These are phyloP conservation scores for Odontarrhena argentea DNA, from an alignment of 345 rosid species.

Conservation along the genomic window DNA sequence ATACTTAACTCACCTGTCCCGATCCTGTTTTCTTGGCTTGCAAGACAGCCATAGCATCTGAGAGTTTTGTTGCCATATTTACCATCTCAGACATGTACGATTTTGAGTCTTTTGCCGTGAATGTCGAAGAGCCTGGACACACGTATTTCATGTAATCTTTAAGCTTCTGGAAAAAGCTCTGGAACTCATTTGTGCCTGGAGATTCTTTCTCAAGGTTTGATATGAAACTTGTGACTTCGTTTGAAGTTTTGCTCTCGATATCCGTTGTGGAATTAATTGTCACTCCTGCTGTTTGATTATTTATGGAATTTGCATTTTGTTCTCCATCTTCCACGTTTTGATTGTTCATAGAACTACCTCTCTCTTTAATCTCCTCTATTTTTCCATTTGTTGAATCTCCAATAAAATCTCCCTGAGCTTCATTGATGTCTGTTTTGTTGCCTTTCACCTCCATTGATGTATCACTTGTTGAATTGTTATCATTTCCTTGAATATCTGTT, in stretches of 20 bases:
- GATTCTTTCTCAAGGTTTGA: conserved; percentile 37
- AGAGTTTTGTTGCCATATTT: conserved; percentile 33
- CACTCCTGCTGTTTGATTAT: conserved; percentile 8
- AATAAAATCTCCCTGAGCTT: conserved; percentile 1
- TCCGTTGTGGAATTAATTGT: neutral
- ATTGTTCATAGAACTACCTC: neutral
- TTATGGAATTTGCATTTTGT: neutral
- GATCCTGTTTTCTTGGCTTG: conserved; percentile 41
- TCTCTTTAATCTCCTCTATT: conserved; percentile 16
- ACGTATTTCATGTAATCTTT: conserved; percentile 33
- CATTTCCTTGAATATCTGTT: conserved; percentile 1
- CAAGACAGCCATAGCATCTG: conserved; percentile 40
- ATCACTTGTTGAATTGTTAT: neutral
- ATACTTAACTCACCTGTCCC: conserved; percentile 29
- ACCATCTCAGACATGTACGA: conserved; percentile 41
- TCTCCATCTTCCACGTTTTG: conserved; percentile 3
- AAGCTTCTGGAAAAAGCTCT: conserved; percentile 37
- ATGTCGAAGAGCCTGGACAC: conserved; percentile 30
- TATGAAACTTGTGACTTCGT: conserved; percentile 38
- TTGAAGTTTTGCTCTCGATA: conserved; percentile 30
- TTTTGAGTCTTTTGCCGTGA: conserved; percentile 33
- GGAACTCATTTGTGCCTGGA: conserved; percentile 35
- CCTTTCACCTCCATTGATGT: neutral
- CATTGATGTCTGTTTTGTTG: neutral
- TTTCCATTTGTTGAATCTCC: conserved; percentile 17